phyloP scores from a whole-genome alignment of 805 yeast genomes.

The Tetrapisispora fleetii region DNA sequence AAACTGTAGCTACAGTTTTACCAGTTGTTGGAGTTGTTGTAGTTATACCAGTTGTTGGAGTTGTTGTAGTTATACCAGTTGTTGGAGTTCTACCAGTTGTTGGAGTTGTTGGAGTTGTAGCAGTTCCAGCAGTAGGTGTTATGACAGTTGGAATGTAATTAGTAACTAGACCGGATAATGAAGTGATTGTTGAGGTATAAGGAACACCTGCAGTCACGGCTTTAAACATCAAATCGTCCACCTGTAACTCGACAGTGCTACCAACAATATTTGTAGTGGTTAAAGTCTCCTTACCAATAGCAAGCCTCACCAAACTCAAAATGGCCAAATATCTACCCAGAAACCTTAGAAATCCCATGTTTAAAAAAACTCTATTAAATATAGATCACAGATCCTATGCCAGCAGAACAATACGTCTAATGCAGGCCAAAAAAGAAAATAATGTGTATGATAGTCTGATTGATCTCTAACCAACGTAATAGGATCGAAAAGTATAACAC shows the following conservation, averaged over 20 bases:
- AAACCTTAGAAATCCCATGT: not conserved
- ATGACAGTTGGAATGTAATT: slow-evolving; percentile 6
- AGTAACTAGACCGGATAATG: slow-evolving; percentile 7
- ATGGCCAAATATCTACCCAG: not conserved
- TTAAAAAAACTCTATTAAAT: not conserved
- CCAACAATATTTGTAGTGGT: not conserved
- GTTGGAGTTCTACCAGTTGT: not conserved
- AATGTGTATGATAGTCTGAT: not conserved
- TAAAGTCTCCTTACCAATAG: not conserved
- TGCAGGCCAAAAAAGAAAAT: too few species aligned
- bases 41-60: slow-evolving; percentile 8
- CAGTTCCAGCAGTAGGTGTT: not conserved
- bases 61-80: slow-evolving; percentile 1
- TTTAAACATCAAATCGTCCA: slow-evolving; percentile 5
- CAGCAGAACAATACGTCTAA: too few species aligned
- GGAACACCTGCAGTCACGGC: slow-evolving; percentile 8
- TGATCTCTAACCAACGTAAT: too few species aligned
- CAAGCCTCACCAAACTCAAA: not conserved
- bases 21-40: not conserved
- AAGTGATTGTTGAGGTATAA: slow-evolving; percentile 12
- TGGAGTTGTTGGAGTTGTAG: not conserved
- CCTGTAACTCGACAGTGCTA: slow-evolving; percentile 1
- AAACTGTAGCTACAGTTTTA: slow-evolving; percentile 20
- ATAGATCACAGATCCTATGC: not conserved
- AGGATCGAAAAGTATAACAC: too few species aligned